phyloP scores from a whole-genome alignment of 345 rosid genomes.

The Moricandia arvensis region DNA sequence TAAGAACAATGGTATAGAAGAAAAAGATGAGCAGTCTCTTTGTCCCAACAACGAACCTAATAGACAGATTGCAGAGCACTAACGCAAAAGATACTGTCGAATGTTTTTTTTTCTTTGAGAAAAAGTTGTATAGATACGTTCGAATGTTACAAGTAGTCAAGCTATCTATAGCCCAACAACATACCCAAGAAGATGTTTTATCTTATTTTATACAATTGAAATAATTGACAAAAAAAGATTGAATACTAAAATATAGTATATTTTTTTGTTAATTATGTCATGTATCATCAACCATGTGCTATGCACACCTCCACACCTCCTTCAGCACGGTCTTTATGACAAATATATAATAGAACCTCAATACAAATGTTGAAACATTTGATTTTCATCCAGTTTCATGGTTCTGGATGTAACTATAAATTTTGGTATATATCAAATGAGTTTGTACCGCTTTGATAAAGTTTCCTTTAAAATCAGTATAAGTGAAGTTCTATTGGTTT shows the following conservation, averaged over 20 bases:
- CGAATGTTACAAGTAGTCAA: conserved; percentile 16
- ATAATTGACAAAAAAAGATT: background rate
- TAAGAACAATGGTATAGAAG: background rate
- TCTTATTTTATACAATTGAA: background rate
- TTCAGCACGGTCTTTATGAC: background rate
- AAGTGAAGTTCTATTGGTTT: background rate
- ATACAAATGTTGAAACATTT: background rate
- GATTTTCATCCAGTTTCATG: background rate
- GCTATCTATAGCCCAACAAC: conserved; percentile 6
- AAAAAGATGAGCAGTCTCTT: conserved; percentile 2
- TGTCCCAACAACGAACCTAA: conserved; percentile 33
- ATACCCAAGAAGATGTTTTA: conserved; percentile 1
- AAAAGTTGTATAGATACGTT: too few relatives aligned
- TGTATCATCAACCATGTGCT: conserved; percentile 11
- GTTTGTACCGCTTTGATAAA: background rate
- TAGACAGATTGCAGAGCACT: conserved; percentile 30
- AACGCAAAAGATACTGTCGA: conserved; percentile 18
- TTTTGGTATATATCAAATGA: background rate
- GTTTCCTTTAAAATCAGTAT: background rate
- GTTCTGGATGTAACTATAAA: background rate
- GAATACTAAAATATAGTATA: background rate
- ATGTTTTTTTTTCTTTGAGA: too few relatives aligned
- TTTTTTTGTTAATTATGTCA: background rate
- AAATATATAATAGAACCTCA: background rate
- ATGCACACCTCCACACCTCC: conserved; percentile 14